A percentile compares a stretch with the other conserved stretches of the same genome.
These are phyloP conservation scores for Stagonosporopsis chrysanthemi DNA, from an alignment of 2,329 filamentous ascomycete species.

Conservation along the genomic window DNA sequence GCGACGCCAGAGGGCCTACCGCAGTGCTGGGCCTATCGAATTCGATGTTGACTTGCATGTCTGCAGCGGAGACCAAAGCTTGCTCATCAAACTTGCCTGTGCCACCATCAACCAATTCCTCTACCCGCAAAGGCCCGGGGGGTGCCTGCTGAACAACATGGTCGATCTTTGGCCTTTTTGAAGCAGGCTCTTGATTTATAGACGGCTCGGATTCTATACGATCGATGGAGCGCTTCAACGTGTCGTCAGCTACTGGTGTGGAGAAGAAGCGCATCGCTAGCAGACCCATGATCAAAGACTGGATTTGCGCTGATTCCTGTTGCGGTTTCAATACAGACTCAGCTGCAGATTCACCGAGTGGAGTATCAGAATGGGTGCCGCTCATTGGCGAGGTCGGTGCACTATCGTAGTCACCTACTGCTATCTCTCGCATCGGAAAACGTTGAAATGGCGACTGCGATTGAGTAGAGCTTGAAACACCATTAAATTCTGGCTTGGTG, in stretches of 20 bases:
- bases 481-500: background rate
- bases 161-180: background rate
- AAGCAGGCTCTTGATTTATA: background rate
- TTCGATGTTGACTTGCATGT: background rate
- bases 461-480: background rate
- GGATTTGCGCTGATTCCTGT: background rate
- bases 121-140: background rate
- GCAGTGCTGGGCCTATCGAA: background rate
- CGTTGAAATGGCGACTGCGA: background rate
- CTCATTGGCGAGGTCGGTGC: background rate
- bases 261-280: no score
- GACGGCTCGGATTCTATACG: background rate
- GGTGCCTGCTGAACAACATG: background rate
- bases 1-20: background rate
- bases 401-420: background rate
- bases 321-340: background rate
- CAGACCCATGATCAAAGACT: background rate
- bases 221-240: background rate
- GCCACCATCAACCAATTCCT: background rate
- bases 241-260: background rate
- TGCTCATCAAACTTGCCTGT: background rate
- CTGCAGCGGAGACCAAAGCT: background rate
- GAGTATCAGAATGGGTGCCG: background rate
- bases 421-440: background rate
- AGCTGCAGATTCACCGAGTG: background rate